Evolutionary conservation across 1,284 basidiomycete genomes (phyloP), one percentile per base, ranked within the genome.

Genomic region (Apiotrichum domesticum): DNA sequence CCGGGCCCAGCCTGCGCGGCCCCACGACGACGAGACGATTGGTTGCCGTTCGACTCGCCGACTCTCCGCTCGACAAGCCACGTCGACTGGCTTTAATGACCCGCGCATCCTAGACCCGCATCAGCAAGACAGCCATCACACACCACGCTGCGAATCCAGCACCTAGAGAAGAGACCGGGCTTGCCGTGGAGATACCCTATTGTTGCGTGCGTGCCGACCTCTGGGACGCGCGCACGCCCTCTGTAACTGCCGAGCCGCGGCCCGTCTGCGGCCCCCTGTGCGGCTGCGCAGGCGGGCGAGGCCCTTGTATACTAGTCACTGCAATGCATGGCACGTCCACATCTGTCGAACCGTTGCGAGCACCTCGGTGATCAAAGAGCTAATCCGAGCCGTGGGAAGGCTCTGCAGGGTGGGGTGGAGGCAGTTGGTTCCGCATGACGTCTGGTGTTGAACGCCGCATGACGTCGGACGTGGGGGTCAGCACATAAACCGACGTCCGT

Each of bases 311-410:
- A 62, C 55, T 62, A 62, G 61, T 61, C 61, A 62, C 60, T 62
- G 57, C 61, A 62, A 62, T 62, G 61, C 61, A 62, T 62, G 57
- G 61, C 61, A 62, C 57, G 61, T 62, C 57, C 54, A 58, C 57
- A 58, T 47, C 48, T 50, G 37, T 39, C 35, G 41, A 29, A 29
- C 29, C 29, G 29, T 29, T 29, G 29, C 29, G 21, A 21, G 21
- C 21, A 21, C 21, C 21, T 21, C 21, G 21, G 21, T 21, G 21
- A 21, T 21, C 21, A 21, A 21, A 21, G 21, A 21, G 21, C 21
- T 21, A 21, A 21, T 21, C 21, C 29, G 29, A 29, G 29, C 29
- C 29, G 29, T 29, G 29, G 29, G 29, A 29, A 29, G 29, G 29
- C 29, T 29, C 3, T 29, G 29, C 29, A 3, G 29, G 29, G 29